Conservation (phyloP, 805 yeast genomes). For the Tetrapisispora nanseiensis region DNA sequence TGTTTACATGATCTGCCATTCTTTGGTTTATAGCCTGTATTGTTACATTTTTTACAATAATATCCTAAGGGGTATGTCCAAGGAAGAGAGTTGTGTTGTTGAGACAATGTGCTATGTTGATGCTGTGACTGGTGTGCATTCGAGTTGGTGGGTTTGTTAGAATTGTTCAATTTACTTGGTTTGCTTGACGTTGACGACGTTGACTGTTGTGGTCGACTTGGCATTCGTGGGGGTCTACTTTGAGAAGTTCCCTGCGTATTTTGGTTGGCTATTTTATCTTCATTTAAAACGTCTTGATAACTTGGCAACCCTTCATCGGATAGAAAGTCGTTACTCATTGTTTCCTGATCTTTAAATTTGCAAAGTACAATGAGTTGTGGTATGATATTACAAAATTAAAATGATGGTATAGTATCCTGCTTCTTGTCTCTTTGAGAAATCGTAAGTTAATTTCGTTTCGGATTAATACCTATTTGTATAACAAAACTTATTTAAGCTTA, state of each 20-base stretch:
- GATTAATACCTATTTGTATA: too few species aligned
- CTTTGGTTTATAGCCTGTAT: slow-evolving; percentile 55
- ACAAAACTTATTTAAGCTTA: too few species aligned
- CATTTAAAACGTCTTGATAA: slow-evolving; percentile 37
- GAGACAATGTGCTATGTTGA: too few species aligned
- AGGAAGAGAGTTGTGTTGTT: slow-evolving; percentile 33
- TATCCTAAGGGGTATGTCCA: slow-evolving; percentile 58
- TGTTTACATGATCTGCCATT: slow-evolving; percentile 57
- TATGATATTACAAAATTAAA: too few species aligned
- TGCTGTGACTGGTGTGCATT: not conserved
- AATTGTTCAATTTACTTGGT: too few species aligned
- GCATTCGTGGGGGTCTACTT: slow-evolving; percentile 3
- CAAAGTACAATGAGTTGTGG: too few species aligned
- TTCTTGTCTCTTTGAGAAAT: not conserved
- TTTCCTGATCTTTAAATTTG: not conserved
- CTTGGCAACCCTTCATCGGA: slow-evolving; percentile 33
- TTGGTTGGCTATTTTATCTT: slow-evolving; percentile 6
- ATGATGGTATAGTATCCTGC: not conserved
- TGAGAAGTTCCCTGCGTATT: slow-evolving; percentile 12
- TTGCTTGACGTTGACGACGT: not conserved
- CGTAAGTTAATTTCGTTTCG: too few species aligned
- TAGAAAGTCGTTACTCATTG: not conserved
- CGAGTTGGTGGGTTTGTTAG: slow-evolving; percentile 9
- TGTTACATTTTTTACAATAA: slow-evolving; percentile 58
- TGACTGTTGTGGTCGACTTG: slow-evolving; percentile 1